Evolutionary conservation across 1,284 basidiomycete species (phyloP).

Genomic region (Cryptococcus maquisensis): DNA sequence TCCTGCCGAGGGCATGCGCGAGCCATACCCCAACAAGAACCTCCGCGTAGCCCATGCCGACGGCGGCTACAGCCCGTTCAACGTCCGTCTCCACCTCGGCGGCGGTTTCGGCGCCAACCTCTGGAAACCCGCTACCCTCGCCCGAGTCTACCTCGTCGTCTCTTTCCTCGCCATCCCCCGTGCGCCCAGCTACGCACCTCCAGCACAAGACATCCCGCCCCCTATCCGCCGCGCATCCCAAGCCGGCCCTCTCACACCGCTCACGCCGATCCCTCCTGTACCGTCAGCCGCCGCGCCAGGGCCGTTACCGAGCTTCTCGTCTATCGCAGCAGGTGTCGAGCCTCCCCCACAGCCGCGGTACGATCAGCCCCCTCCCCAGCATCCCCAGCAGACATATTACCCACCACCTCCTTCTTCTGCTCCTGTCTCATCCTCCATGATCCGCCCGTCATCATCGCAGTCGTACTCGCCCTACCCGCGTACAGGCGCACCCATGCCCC

Average conservation of each 20-base stretch:
- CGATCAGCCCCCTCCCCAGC: constrained; percentile 7
- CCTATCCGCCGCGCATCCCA: constrained; percentile 6
- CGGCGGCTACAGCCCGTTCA: constrained; percentile 29
- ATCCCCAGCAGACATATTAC: constrained; percentile 9
- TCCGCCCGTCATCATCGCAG: constrained; percentile 1
- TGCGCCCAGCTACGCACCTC: constrained; percentile 8
- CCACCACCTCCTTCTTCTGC: constrained; percentile 4
- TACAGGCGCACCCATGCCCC: not conserved
- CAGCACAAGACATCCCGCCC: not conserved
- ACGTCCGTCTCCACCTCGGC: constrained; percentile 41
- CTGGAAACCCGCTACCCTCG: constrained; percentile 32
- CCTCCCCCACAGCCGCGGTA: constrained; percentile 14
- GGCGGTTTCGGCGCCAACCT: constrained; percentile 40
- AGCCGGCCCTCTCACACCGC: constrained; percentile 18
- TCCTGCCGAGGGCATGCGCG: constrained; percentile 41
- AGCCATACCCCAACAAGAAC: constrained; percentile 44
- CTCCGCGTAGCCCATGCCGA: constrained; percentile 34
- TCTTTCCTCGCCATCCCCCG: constrained; percentile 33
- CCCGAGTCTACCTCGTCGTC: constrained; percentile 37
- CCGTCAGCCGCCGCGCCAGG: constrained; percentile 3
- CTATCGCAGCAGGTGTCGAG: constrained; percentile 22
- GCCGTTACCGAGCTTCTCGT: constrained; percentile 17
- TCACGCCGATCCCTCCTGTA: constrained; percentile 10
- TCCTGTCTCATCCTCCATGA: constrained; percentile 2
- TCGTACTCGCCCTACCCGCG: constrained; percentile 7